Evolutionary conservation across 192 early-diverging fungal species (phyloP).

Genomic region (Podila epicladia): DNA sequence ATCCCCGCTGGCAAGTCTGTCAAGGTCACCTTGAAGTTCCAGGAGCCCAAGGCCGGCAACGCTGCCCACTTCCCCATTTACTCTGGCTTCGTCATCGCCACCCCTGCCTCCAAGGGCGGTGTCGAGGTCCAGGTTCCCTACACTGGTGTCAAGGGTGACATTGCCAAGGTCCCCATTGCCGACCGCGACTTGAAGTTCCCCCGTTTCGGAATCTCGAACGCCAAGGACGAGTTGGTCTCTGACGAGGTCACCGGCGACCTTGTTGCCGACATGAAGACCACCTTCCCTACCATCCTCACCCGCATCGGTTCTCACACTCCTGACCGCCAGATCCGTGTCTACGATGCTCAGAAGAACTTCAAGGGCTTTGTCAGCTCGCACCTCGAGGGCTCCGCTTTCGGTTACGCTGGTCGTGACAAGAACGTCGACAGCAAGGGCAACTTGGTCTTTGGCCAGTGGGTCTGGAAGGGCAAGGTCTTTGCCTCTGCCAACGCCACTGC

Average conservation of each 20-base stretch:
- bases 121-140: conserved; percentile 54
- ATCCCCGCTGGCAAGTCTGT: conserved; percentile 15
- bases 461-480: conserved; percentile 21
- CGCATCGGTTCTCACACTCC: conserved; percentile 25
- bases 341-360: conserved; percentile 6
- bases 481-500: conserved; percentile 4
- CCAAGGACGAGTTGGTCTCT: neutral
- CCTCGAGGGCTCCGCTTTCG: neutral
- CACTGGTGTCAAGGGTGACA: conserved; percentile 52
- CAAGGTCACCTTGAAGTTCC: conserved; percentile 20
- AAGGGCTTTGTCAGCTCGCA: neutral
- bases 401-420: conserved; percentile 2
- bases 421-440: neutral
- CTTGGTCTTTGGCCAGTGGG: conserved; percentile 9
- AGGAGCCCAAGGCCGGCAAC: conserved; percentile 19
- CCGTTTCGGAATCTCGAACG: conserved; percentile 6
- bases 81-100: conserved; percentile 56
- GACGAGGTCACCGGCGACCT: neutral
- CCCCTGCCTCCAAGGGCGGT: conserved; percentile 22
- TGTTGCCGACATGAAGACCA: conserved; percentile 3
- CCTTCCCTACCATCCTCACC: neutral
- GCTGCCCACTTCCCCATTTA: conserved; percentile 44
- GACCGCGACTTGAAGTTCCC: conserved; percentile 21
- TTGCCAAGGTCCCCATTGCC: conserved; percentile 47
- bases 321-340: conserved; percentile 8